Base-by-base conservation (phyloP, 495 filamentous ascomycete species). In the Penicillium cosmopolitanum region DNA sequence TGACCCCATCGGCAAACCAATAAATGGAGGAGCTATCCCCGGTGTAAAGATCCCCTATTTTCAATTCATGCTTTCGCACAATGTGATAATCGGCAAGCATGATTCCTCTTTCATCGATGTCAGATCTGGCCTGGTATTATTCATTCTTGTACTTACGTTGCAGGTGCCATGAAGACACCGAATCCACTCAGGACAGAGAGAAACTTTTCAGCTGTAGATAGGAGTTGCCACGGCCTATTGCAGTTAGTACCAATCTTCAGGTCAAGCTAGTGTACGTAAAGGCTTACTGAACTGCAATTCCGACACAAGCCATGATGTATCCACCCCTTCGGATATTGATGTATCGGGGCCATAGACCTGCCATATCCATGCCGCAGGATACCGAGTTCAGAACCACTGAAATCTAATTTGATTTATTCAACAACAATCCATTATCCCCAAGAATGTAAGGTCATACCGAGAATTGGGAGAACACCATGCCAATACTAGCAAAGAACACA, bases 281-380 rank as follows among this genome's bases (percentile, higher is more conserved):
- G 13, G 13, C 50, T 4, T 35, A 51, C 50, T 51, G 50, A 18
- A 35, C 33, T 51, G 42, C 42, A 15, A 46, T 55, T 4, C 53
- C 53, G 8, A 55, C 43, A 23, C 53, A 55, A 4, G 38, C 36
- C 53, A 55, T 55, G 21, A 55, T 44, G 9, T 55, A 55, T 12
- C 74, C 74, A 28, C 79, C 80, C 15, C 80, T 70, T 40, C 61
- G 62, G 62, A 83, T 81, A 62, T 82, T 82, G 71, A 82, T 69
- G 55, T 74, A 83, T 63, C 74, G 76, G 42, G 80, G 80, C 56
- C 73, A 78, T 12, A 83, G 68, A 43, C 67, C 71, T 43, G 69
- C 74, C 46, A 83, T 61, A 58, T 83, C 80, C 53, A 55, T 55
- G 40, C 53, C 53, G 23, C 53, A 55, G 3, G 53, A 55, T 18